Conservation (phyloP, 2,329 filamentous ascomycete species). For the Cladosporium austrohemisphaericum region DNA sequence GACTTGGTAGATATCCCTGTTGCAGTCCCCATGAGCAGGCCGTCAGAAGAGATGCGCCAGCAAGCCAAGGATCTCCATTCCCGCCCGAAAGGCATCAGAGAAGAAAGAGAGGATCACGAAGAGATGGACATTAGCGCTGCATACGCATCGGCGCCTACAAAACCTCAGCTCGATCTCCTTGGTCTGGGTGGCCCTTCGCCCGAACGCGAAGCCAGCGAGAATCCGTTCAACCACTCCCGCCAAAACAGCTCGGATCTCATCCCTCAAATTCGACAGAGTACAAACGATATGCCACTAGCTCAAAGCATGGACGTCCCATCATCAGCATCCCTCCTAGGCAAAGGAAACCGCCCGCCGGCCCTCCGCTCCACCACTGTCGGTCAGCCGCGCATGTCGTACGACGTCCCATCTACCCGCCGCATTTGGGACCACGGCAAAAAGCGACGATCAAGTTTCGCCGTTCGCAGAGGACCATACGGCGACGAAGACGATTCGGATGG, state of each 20-base stretch:
- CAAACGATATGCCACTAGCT: neutral
- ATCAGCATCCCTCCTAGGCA: neutral
- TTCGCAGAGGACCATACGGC: slow-evolving; percentile 11
- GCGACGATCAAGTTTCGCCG: slow-evolving; percentile 7
- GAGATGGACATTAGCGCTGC: slow-evolving; percentile 87
- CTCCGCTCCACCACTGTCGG: slow-evolving; percentile 1
- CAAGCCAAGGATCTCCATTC: slow-evolving; percentile 39
- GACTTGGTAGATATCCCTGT: slow-evolving; percentile 94
- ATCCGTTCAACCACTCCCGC: slow-evolving; percentile 48
- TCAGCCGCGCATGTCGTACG: slow-evolving; percentile 12
- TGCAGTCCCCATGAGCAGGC: slow-evolving; percentile 80
- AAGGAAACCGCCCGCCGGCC: neutral
- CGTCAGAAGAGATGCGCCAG: slow-evolving; percentile 78
- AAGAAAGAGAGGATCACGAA: slow-evolving; percentile 56
- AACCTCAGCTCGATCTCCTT: slow-evolving; percentile 61
- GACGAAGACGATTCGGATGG: slow-evolving; percentile 68
- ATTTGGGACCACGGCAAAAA: slow-evolving; percentile 4
- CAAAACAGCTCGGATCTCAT: slow-evolving; percentile 43
- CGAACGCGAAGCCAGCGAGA: slow-evolving; percentile 30
- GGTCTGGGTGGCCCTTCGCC: slow-evolving; percentile 46
- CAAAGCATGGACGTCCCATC: slow-evolving; percentile 20
- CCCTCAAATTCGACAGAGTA: slow-evolving; percentile 15
- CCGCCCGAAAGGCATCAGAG: slow-evolving; percentile 20
- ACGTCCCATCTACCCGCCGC: neutral
- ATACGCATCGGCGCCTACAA: slow-evolving; percentile 53